Evolutionary conservation across 1,139 yeast genomes (phyloP).

Genomic region (Candida sojae): DNA sequence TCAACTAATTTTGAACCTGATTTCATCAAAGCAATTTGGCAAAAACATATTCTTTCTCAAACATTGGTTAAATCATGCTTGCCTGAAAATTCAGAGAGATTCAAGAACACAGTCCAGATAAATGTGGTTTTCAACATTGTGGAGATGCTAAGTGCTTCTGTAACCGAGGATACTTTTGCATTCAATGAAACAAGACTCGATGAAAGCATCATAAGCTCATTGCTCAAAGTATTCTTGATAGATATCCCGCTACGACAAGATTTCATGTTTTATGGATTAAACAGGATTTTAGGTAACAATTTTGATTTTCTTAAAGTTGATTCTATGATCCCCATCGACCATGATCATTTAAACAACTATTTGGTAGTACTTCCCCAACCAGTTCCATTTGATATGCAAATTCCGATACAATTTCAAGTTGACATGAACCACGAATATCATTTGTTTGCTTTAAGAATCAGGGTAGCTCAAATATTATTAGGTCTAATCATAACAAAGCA

Average conservation of each 20-base stretch:
- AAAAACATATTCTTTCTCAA: constrained; percentile 19
- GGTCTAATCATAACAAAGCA: constrained; percentile 35
- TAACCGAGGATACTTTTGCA: constrained; percentile 33
- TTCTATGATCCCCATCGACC: constrained; percentile 30
- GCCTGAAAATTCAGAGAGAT: constrained; percentile 44
- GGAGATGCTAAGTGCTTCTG: constrained; percentile 44
- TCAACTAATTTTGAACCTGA: constrained; percentile 25
- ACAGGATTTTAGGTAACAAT: constrained; percentile 55
- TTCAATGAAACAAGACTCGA: constrained; percentile 21
- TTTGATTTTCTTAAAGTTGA: constrained; percentile 35
- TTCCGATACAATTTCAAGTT: constrained; percentile 16
- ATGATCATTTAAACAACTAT: constrained; percentile 25
- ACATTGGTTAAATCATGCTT: constrained; percentile 29
- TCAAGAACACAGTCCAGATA: constrained; percentile 38
- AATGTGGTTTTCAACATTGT: constrained; percentile 38
- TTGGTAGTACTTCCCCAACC: constrained; percentile 37
- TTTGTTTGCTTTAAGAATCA: constrained; percentile 36
- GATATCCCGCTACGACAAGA: constrained; percentile 44
- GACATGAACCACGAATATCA: constrained; percentile 46
- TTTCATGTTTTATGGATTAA: constrained; percentile 53
- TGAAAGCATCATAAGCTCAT: constrained; percentile 31
- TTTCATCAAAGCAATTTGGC: constrained; percentile 27
- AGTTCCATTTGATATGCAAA: constrained; percentile 19
- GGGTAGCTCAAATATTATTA: constrained; percentile 49
- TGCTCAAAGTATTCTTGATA: constrained; percentile 39